Base-by-base conservation (phyloP, 108 stramenopile species). In the Stephanodiscus triporus region DNA sequence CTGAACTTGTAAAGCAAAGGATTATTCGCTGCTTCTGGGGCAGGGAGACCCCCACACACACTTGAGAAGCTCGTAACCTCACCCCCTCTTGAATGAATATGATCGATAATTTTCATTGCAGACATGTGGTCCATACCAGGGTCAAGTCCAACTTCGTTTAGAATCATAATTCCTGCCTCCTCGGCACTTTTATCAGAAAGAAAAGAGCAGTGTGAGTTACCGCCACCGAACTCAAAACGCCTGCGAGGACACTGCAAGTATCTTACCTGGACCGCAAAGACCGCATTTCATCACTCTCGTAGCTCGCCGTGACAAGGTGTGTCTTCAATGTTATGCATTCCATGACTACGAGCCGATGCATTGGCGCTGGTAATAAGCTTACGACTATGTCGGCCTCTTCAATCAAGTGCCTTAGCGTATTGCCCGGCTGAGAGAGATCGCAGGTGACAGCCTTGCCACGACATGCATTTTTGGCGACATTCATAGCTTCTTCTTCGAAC, bases 61-160 rank as follows among this genome's bases (percentile, higher is more conserved):
- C 89, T 91, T 20, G 71, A 65, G 63, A 95, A 95, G 68, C 66
- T 65, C n/a, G 65, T 74, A 36, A 95, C 73, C 26, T 37, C 65
- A 34, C 90, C 90, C 48, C 90, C 95, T 17, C 83, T 76, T 22
- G 51, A 74, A 6, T 87, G 72, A 62, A 92, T 82, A 63, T 89
- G 81, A 69, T 92, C 88, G 58, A 97, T 91, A 19, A 91, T 87
- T 59, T 73, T 80, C 90, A 91, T 89, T 30, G 93, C 92, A 67
- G 78, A 77, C 85, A 86, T 86, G 75, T 94, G 93, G 68, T 95
- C 91, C 51, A 96, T 85, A 14, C 96, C 96, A 27, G 96, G 96
- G 72, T 97, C 96, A 22, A 97, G 76, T 6, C 96, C 96, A 50
- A 88, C 87, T 84, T 97, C 93, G 75, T 93, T 92, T 30, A 97